Evolutionary conservation across 192 early-diverging fungal species (phyloP), one percentile per base, ranked within the genome.

Genomic region (Mortierella claussenii): DNA sequence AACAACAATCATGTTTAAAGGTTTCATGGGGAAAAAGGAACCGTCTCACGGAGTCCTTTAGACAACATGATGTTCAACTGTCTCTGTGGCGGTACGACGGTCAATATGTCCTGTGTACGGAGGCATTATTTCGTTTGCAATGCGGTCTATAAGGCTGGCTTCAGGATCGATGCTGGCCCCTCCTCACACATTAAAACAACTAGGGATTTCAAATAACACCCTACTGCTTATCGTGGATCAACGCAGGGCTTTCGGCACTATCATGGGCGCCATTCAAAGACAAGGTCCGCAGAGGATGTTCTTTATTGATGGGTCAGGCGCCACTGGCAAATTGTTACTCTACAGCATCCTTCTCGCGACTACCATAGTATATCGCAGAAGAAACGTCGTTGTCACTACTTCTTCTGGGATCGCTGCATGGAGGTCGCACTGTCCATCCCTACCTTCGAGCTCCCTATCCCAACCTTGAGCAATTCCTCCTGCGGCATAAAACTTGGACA

Each of bases 351-450:
- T 74, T 8, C 47, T 82, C 20, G 37, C 51, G 1, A 21, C 58
- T 23, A 34, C 66, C 26, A 15, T 20, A 37, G 21, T 8, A 6
- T 15, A n/a, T 5, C 32, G 32, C 18, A 18, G 40, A 18, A 15
- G 55, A 10, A 43, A 53, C 42, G 60, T 62, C 1, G 30, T 79
- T 46, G 61, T 58, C 21, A 55, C 67, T 28, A 69, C 81, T 0
- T 50, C 66, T 10, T 79, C 58, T 20, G 69, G 70, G 13, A 75
- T 73, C 42, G 62, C 81, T 82, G 18, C 11, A 42, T 34, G 73
- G 57, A 34, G 69, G 69, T 31, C 26, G 50, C 43, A 79, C 69
- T 18, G 60, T 69, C 0, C 69, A 82, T n/a, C 36, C 54, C 66
- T 1, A 7, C 15, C 2, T 82, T 82, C 53, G 76, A 75, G 57